Percentiles rank a stretch among this genome's conserved stretches.
Conservation (phyloP, 2,329 filamentous ascomycete genomes). For the Huntiella moniliformis region DNA sequence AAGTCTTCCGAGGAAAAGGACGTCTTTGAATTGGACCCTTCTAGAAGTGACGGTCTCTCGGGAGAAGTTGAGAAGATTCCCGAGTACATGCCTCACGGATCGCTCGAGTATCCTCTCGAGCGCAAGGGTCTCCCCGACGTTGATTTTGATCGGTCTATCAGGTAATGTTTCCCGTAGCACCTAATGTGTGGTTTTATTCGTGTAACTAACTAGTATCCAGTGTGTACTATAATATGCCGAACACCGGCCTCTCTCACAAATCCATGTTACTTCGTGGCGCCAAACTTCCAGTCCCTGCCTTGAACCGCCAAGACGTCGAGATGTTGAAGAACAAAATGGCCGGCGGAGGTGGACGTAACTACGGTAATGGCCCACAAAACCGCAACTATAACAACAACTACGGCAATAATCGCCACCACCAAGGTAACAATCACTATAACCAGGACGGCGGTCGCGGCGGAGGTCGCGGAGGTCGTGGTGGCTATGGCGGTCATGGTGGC, state of each 20-base stretch:
- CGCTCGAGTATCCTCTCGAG: slow-evolving; percentile 59
- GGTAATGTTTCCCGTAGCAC: slow-evolving; percentile 25
- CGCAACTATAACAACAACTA: slow-evolving; percentile 17
- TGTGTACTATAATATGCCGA: slow-evolving; percentile 71
- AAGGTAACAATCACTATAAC: slow-evolving; percentile 16
- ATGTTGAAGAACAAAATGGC: slow-evolving; percentile 47
- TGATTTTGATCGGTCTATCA: slow-evolving; percentile 73
- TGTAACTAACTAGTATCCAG: slow-evolving; percentile 27
- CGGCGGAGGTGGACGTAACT: slow-evolving; percentile 42
- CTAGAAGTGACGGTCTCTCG: slow-evolving; percentile 56
- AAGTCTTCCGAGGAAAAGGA: slow-evolving; percentile 24
- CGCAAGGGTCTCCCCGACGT: slow-evolving; percentile 53
- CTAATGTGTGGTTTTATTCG: not conserved
- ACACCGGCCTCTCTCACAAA: slow-evolving; percentile 57
- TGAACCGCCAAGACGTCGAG: slow-evolving; percentile 61
- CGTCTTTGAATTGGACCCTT: slow-evolving; percentile 55
- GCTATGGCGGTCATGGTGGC: not conserved
- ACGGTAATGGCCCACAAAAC: slow-evolving; percentile 41
- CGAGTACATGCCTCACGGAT: slow-evolving; percentile 66
- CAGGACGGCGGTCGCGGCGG: slow-evolving; percentile 22
- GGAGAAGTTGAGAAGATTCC: slow-evolving; percentile 69
- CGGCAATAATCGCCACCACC: slow-evolving; percentile 8
- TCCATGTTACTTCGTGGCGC: slow-evolving; percentile 84
- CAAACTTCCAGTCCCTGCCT: slow-evolving; percentile 48
- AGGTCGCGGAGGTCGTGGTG: slow-evolving; percentile 4